phyloP scores from a whole-genome alignment of 2,329 filamentous ascomycete species.

The Thyridium curvatum region DNA sequence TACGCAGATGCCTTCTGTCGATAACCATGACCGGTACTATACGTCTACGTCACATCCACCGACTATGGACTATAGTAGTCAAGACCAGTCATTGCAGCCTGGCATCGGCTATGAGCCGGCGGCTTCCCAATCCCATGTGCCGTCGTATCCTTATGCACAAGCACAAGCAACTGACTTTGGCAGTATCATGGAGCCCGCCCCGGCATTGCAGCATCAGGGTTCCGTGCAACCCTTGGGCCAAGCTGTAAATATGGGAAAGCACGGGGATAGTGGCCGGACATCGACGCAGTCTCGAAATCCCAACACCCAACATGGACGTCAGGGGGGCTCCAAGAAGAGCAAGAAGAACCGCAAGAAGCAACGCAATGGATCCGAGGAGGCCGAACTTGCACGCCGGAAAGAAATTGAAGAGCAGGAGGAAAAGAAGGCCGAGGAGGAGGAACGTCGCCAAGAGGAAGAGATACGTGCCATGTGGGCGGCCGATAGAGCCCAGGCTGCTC shows the following conservation, averaged over 20 bases:
- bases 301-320: too few relatives aligned
- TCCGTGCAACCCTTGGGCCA: too few relatives aligned
- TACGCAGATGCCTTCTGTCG: neutral
- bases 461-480: constrained; percentile 25
- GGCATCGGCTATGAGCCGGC: too few relatives aligned
- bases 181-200: too few relatives aligned
- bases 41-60: neutral
- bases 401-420: constrained; percentile 11
- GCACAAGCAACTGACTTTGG: too few relatives aligned
- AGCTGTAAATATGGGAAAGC: too few relatives aligned
- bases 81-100: too few relatives aligned
- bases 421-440: constrained; percentile 16
- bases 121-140: too few relatives aligned
- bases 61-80: too few relatives aligned
- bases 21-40: constrained; percentile 3
- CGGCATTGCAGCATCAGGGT: too few relatives aligned
- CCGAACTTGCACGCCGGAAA: constrained; percentile 4
- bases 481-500: constrained; percentile 16
- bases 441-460: constrained; percentile 19
- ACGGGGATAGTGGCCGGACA: constrained; percentile 5
- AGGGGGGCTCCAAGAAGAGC: constrained; percentile 7
- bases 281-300: constrained; percentile 8
- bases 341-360: constrained; percentile 7
- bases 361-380: neutral
- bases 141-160: too few relatives aligned